A percentile compares a stretch with the other conserved stretches of the same genome.
These are phyloP conservation scores for Pleurostoma richardsiae DNA, from an alignment of 2,329 filamentous ascomycete species.

Conservation along the genomic window DNA sequence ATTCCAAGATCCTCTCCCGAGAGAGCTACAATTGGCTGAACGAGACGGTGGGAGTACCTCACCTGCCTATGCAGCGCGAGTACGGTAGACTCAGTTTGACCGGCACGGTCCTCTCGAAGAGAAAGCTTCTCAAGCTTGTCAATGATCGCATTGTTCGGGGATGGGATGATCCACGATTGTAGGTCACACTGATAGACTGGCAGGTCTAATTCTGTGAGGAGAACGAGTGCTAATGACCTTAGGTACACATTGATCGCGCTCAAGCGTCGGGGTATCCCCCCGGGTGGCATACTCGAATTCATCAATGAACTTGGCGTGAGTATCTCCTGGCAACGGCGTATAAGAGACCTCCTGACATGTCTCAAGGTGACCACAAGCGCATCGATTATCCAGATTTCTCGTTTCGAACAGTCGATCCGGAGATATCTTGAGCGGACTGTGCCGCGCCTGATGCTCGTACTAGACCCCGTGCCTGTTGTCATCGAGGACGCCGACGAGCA, in stretches of 20 bases:
- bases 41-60: constrained; percentile 67
- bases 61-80: constrained; percentile 84
- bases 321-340: too few relatives aligned
- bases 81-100: constrained; percentile 67
- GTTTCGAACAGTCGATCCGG: constrained; percentile 82
- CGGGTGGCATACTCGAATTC: constrained; percentile 83
- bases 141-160: constrained; percentile 64
- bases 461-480: constrained; percentile 77
- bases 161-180: constrained; percentile 85
- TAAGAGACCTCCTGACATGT: too few relatives aligned
- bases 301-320: constrained; percentile 81
- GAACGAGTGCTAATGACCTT: too few relatives aligned
- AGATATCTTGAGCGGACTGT: constrained; percentile 85
- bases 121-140: constrained; percentile 76
- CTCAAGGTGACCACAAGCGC: constrained; percentile 58
- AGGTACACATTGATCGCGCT: constrained; percentile 77
- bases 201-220: too few relatives aligned
- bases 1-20: constrained; percentile 24
- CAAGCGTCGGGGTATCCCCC: constrained; percentile 78
- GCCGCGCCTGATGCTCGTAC: constrained; percentile 81
- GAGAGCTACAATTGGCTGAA: constrained; percentile 91
- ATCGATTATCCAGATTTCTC: constrained; percentile 71
- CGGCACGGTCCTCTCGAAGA: constrained; percentile 83
- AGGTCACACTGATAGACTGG: too few relatives aligned
- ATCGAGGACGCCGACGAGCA: constrained; percentile 74